Base-by-base conservation (phyloP, 2,329 filamentous ascomycete species). In the Cladosporium sp. region DNA sequence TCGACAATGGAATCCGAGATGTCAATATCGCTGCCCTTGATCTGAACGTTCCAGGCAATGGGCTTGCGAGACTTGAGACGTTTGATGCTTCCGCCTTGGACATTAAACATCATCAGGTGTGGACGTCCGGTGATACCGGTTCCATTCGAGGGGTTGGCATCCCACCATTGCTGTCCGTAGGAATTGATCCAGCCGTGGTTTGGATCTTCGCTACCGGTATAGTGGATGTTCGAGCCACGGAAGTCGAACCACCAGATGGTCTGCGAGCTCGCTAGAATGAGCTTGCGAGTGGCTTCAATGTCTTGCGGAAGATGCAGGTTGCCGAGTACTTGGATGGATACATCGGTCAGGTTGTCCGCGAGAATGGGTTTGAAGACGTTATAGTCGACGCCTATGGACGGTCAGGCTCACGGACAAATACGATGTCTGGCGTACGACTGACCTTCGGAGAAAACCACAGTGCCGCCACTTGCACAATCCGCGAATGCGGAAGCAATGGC, bases 91-190 rank as follows among this genome's bases (percentile, higher is more conserved):
- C 77, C 77, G 63, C 79, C 71, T 2, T 71, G 76, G 12, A 76
- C 75, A 50, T 75, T 76, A 71, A 80, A 78, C 31, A 71, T 73
- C 70, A 81, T 75, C 11, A 82, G 71, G 67, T 81, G 79, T 11
- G 80, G 80, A 6, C 80, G 75, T 37, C 74, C 75, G 16, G 72
- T 69, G 14, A 78, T 73, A 11, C 80, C 80, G 26, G 78, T 78
- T 46, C 74, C 74, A 37, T 78, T 78, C 7, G 71, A 67, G 2
- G 76, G 75, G 67, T 81, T 82, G 7, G 76, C 73, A 62, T 81
- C 79, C 80, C 80, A 82, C 80, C 80, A 82, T 1, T 74, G 73
- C 68, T 82, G 80, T 28, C 80, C 80, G 60, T 81, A 79, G 2
- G 78, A 80, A 64, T 81, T 76, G 67, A 82, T 81, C 79, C 80